Evolutionary conservation across 2,329 filamentous ascomycete species (phyloP), one percentile per base, ranked within the genome.

Genomic region (Microdochium nivale): DNA sequence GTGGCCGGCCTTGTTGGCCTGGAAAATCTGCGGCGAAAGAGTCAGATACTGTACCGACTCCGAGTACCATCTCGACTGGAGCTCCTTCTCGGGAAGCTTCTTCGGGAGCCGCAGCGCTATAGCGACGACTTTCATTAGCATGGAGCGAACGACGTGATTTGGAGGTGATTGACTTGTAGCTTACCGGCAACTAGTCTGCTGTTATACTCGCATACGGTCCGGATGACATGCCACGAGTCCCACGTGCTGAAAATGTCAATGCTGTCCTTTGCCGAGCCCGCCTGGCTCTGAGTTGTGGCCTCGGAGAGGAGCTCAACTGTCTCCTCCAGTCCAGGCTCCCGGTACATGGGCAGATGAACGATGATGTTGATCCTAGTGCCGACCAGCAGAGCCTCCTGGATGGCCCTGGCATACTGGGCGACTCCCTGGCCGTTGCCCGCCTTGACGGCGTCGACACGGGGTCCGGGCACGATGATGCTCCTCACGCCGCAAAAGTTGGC

Each of bases 191-290:
- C 86, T 35, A 99, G 76, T 65, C 90, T 82, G 52, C 79, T 71
- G 67, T 86, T 86, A 70, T 99, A 97, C 70, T 85, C 87, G 78
- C 90, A 96, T 52, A 90, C 75, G 50, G 84, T 86, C 50, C 94
- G 81, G 61, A 99, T 87, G 23, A 86, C 77, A 66, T 99, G 86
- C 94, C 94, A 99, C 1, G 87, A 86, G 68, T 97, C 91, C 95
- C 95, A 99, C 2, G 85, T 79, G 50, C 84, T 84, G 67, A 89
- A 94, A 1, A 87, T 67, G 61, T 92, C 86, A 54, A 85, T 72
- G 23, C 82, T 77, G 30, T 74, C 58, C 10, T 62, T 54, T 3
- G 58, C 58, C 16, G 55, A 54, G 25, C 66, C 65, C 37, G 74
- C 66, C 10, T 68, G 55, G 25, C 66, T 55, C 49, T 67, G 59